Conservation (phyloP, 2,329 filamentous ascomycete species). For the Monosporascus ibericus region DNA sequence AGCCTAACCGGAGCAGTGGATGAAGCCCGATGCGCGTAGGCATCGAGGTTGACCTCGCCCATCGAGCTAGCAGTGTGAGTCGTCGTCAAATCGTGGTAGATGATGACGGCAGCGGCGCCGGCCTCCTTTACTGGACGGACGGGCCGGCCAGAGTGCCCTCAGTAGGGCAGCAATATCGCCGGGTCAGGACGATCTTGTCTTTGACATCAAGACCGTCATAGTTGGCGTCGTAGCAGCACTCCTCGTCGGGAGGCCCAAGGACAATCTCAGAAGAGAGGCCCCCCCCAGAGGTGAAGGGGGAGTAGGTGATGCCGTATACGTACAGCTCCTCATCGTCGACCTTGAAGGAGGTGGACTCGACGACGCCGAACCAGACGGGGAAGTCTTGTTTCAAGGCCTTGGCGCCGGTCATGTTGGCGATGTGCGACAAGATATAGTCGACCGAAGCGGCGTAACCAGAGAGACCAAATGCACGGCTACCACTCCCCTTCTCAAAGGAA, state of each 20-base stretch:
- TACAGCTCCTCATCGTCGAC: constrained; percentile 29
- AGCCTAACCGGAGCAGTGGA: constrained; percentile 30
- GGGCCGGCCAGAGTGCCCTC: constrained; percentile 33
- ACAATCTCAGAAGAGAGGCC: constrained; percentile 35
- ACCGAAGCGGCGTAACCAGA: constrained; percentile 43
- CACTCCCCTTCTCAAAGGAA: constrained; percentile 8
- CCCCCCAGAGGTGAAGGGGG: constrained; percentile 37
- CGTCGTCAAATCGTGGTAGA: constrained; percentile 31
- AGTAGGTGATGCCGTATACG: constrained; percentile 38
- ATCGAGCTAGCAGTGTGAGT: constrained; percentile 33
- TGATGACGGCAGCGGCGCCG: constrained; percentile 33
- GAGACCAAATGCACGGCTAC: constrained; percentile 47
- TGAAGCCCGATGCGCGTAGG: constrained; percentile 32
- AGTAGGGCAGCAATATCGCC: constrained; percentile 33
- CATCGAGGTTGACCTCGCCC: constrained; percentile 27
- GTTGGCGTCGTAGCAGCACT: constrained; percentile 28
- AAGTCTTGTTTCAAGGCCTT: constrained; percentile 42
- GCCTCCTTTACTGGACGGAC: constrained; percentile 27
- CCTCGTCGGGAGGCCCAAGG: constrained; percentile 31
- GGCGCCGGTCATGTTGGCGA: constrained; percentile 31
- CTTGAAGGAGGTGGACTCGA: constrained; percentile 33
- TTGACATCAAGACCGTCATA: constrained; percentile 32
- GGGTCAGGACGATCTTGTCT: constrained; percentile 33
- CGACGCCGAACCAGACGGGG: constrained; percentile 34
- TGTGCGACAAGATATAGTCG: constrained; percentile 39